These are phyloP conservation scores for Eucalyptus marginata DNA, from an alignment of 345 rosid genomes.

Conservation along the genomic window DNA sequence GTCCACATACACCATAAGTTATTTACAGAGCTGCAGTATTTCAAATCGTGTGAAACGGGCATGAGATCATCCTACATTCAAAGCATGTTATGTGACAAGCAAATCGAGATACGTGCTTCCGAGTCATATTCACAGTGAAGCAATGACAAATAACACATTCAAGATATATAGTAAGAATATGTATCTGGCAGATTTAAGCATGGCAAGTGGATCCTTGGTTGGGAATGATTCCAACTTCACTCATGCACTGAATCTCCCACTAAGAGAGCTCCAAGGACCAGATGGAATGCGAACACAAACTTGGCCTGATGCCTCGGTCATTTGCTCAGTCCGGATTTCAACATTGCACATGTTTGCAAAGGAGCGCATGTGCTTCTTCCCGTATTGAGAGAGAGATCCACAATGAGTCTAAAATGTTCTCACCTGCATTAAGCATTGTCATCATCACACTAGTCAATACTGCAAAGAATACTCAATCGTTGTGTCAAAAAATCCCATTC, in stretches of 20 bases:
- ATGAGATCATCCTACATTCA: background rate
- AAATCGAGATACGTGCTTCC: background rate
- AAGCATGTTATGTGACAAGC: background rate
- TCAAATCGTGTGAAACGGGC: background rate
- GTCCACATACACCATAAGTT: no score
- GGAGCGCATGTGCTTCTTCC: constrained; percentile 94
- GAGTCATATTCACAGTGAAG: constrained; percentile 9
- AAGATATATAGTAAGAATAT: background rate
- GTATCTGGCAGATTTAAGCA: background rate
- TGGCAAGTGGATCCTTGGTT: background rate
- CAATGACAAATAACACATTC: background rate
- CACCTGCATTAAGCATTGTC: constrained; percentile 26
- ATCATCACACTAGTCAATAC: background rate
- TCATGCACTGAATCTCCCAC: constrained; percentile 69
- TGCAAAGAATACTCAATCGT: background rate
- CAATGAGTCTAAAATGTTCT: constrained; percentile 79
- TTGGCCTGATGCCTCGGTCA: constrained; percentile 79
- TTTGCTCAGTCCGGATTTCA: constrained; percentile 43
- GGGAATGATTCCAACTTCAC: background rate
- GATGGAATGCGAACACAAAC: constrained; percentile 63
- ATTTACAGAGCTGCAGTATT: background rate
- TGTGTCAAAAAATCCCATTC: background rate
- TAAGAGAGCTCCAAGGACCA: constrained; percentile 75
- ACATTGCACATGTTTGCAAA: constrained; percentile 90
- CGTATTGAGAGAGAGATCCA: constrained; percentile 80